Base-by-base conservation (phyloP, 129 eudicot genomes). In the Smallanthus sonchifolius region DNA sequence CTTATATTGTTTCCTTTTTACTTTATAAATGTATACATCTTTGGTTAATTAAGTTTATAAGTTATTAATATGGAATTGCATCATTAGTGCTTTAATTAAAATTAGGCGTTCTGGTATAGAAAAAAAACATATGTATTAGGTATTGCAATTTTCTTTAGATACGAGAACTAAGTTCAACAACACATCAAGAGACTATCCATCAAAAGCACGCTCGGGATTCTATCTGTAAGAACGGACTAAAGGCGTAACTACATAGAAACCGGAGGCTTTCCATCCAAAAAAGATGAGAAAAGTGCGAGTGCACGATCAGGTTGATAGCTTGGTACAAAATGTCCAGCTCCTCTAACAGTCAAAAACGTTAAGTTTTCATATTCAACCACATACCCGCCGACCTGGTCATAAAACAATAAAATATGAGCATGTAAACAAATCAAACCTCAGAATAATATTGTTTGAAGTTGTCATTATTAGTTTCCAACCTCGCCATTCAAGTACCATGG, bases 321-420 rank as follows among this genome's bases (percentile, higher is more conserved):
- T 24, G 91, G 86, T 54, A 86, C 80, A 9, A 86, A 86, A 75
- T 86, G 91, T 39, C 91, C 91, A 1, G 87, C 79, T 78, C 91
- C 88, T 72, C 88, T 83, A 51, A 86, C 45, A 0, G 88, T 86
- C 75, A 83, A 78, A 42, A 86, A 86, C 51, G 88, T 86, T 70
- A 86, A 32, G 59, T 86, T 86, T 72, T 83, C 72, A 40, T 83
- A 86, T 60, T 65, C 86, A 52, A 79, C 84, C 11, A 76, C 87
- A 40, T 65, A 86, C 13, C 91, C 91, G 7, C 88, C 92, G 59
- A 86, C 88, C 90, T 85, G 38, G 7, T 8, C n/a, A 72, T 7
- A 32, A 52, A 14, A 60, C 44, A 63, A 73, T 32, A 24, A 16
- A 63, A 39, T 8, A 40, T 35, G 0, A 39, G 3, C 37, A 65